These are phyloP conservation scores for Ophiostoma ips DNA, from an alignment of 2,329 filamentous ascomycete species.

Conservation along the genomic window DNA sequence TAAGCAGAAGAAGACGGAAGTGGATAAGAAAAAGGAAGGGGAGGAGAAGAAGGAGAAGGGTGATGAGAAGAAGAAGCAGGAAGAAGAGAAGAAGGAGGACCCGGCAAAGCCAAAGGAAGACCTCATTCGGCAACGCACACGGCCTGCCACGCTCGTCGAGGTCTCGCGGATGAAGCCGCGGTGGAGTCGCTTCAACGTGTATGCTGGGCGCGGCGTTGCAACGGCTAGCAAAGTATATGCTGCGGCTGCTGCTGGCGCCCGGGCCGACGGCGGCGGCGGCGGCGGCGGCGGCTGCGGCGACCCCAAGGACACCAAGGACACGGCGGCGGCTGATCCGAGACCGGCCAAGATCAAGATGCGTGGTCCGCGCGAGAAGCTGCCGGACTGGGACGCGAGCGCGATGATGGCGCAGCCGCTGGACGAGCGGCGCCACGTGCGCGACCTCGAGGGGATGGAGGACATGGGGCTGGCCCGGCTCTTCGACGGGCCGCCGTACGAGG, in stretches of 20 bases:
- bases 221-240: neutral
- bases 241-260: no score
- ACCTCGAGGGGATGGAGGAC: neutral
- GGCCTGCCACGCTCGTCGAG: conserved; percentile 1
- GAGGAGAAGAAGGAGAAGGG: neutral
- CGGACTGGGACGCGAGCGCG: neutral
- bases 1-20: no score
- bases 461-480: neutral
- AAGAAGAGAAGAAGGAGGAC: neutral
- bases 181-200: conserved; percentile 4
- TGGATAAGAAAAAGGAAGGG: no score
- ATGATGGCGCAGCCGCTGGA: neutral
- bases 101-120: no score
- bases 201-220: conserved; percentile 4
- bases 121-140: neutral
- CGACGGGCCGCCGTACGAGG: no score
- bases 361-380: neutral
- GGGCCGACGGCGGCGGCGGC: no score
- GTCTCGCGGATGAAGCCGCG: conserved; percentile 3
- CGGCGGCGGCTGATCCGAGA: neutral
- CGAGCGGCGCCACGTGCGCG: neutral
- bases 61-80: neutral
- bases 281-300: no score
- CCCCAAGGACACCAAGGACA: no score
- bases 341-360: neutral